These are phyloP conservation scores for Cucurbita moschata DNA, from an alignment of 306 rosid species.

Conservation along the genomic window DNA sequence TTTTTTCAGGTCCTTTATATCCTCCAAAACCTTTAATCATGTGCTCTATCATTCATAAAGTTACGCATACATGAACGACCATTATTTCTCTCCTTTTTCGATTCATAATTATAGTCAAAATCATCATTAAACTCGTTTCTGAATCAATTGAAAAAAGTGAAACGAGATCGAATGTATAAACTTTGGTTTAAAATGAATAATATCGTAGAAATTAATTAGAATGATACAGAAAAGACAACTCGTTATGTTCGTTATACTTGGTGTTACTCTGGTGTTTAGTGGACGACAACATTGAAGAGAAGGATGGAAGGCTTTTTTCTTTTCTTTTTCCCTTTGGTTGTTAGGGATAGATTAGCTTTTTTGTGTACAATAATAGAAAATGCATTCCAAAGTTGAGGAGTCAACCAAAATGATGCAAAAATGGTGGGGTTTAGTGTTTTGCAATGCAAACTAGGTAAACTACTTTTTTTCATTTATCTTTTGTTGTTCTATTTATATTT, in stretches of 20 bases:
- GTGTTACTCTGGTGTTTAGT: too few species aligned
- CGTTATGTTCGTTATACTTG: neutral
- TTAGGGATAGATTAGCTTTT: neutral
- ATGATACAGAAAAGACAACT: neutral
- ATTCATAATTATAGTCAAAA: neutral
- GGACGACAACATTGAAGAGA: neutral
- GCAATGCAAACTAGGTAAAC: neutral
- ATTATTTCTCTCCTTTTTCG: neutral
- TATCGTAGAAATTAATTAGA: neutral
- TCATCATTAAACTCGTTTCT: neutral
- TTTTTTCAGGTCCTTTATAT: neutral
- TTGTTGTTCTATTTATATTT: neutral
- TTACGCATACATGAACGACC: neutral
- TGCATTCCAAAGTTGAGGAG: neutral
- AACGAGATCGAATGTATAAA: neutral
- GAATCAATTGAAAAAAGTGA: neutral
- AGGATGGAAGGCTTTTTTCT: too few species aligned
- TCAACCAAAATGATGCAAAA: neutral
- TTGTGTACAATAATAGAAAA: neutral
- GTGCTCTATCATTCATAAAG: constrained; percentile 5
- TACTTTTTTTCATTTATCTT: neutral
- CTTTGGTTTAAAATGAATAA: neutral
- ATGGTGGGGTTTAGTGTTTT: neutral
- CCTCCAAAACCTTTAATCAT: neutral
- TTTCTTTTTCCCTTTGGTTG: neutral